Evolutionary conservation across 2,329 filamentous ascomycete species (phyloP).

Genomic region (Pyricularia sp.): DNA sequence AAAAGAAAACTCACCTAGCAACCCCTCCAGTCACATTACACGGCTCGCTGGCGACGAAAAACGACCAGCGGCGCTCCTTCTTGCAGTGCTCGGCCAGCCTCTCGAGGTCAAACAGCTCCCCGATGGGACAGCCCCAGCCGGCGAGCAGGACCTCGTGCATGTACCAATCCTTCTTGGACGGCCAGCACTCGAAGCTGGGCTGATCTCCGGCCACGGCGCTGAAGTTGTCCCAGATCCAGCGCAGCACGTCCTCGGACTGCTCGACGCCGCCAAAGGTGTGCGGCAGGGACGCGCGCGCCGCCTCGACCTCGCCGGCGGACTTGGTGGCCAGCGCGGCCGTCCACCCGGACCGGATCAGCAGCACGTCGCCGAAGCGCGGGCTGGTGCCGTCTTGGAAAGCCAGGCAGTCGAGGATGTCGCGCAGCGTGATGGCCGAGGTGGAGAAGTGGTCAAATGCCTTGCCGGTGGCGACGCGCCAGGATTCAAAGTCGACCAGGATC

Average conservation of each 20-base stretch:
- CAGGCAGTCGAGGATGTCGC: slow-evolving; percentile 32
- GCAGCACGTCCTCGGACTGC: slow-evolving; percentile 34
- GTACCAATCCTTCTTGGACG: slow-evolving; percentile 18
- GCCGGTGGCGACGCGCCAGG: slow-evolving; percentile 22
- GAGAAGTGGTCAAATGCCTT: slow-evolving; percentile 28
- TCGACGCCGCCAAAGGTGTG: slow-evolving; percentile 33
- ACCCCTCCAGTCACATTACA: slow-evolving; percentile 7
- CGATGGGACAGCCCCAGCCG: slow-evolving; percentile 19
- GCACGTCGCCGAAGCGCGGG: slow-evolving; percentile 41
- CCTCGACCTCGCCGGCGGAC: slow-evolving; percentile 23
- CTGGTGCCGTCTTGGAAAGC: slow-evolving; percentile 27
- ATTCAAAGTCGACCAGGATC: slow-evolving; percentile 41
- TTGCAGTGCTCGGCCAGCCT: slow-evolving; percentile 25
- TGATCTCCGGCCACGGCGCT: slow-evolving; percentile 47
- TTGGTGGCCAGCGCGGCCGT: slow-evolving; percentile 30
- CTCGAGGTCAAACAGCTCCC: slow-evolving; percentile 35
- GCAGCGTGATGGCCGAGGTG: slow-evolving; percentile 30
- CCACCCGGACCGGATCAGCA: slow-evolving; percentile 47
- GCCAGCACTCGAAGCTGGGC: slow-evolving; percentile 38
- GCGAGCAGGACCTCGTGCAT: slow-evolving; percentile 12
- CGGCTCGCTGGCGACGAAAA: slow-evolving; percentile 10
- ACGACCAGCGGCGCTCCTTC: slow-evolving; percentile 22
- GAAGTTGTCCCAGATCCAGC: slow-evolving; percentile 51
- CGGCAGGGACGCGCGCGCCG: slow-evolving; percentile 13
- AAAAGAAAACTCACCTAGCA: not conserved